These are phyloP conservation scores for Ilex paraguariensis DNA, from an alignment of 305 asterid genomes.

Conservation along the genomic window DNA sequence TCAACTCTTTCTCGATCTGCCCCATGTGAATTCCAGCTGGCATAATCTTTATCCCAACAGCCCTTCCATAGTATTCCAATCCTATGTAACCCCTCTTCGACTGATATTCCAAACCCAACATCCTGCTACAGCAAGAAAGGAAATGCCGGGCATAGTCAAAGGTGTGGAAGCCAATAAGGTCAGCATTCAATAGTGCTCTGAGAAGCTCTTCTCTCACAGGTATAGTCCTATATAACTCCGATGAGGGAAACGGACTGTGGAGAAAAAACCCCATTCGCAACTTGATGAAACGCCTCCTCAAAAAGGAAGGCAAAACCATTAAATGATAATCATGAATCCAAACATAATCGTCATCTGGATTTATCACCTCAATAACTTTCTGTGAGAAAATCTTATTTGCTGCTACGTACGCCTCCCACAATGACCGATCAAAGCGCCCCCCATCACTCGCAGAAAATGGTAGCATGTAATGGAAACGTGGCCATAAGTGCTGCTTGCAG, in stretches of 20 bases:
- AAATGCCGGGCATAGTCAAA: constrained; percentile 46
- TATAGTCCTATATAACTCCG: constrained; percentile 39
- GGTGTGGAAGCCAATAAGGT: constrained; percentile 46
- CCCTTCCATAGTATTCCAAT: constrained; percentile 40
- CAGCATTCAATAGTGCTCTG: constrained; percentile 40
- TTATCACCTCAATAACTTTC: constrained; percentile 46
- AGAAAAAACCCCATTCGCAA: constrained; percentile 46
- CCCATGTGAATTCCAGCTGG: constrained; percentile 49
- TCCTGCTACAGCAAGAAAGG: constrained; percentile 46
- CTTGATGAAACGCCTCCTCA: constrained; percentile 40
- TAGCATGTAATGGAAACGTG: constrained; percentile 44
- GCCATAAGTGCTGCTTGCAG: constrained; percentile 47
- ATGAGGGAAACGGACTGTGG: constrained; percentile 47
- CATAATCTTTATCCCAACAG: constrained; percentile 45
- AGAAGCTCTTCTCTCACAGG: constrained; percentile 44
- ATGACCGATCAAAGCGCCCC: constrained; percentile 37
- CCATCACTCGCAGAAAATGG: constrained; percentile 47
- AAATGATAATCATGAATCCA: constrained; percentile 51
- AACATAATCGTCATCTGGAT: constrained; percentile 44
- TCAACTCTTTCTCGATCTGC: constrained; percentile 34
- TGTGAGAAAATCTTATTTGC: constrained; percentile 46
- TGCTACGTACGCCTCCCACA: constrained; percentile 49
- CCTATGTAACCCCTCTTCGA: constrained; percentile 48
- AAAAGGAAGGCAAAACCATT: constrained; percentile 44
- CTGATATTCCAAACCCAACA: constrained; percentile 43